Evolutionary conservation across 1,284 basidiomycete genomes (phyloP).

Genomic region (Melampsora abietis-canadensis): DNA sequence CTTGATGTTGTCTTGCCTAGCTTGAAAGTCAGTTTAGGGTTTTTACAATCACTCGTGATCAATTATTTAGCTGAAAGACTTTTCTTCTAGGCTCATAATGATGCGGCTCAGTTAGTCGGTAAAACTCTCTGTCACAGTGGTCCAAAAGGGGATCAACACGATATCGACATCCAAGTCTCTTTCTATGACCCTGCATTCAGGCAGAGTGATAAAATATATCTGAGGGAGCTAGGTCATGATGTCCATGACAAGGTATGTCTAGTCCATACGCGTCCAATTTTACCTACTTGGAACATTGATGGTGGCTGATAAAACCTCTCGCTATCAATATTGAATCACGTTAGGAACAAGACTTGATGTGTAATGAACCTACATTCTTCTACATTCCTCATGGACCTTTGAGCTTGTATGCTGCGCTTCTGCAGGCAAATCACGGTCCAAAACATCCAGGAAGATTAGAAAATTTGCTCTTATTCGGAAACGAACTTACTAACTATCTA

Average conservation of each 20-base stretch:
- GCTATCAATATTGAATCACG: neutral
- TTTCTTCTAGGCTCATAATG: neutral
- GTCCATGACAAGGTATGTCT: constrained; percentile 20
- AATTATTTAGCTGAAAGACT: neutral
- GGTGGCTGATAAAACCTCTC: neutral
- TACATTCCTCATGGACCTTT: constrained; percentile 38
- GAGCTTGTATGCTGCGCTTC: constrained; percentile 18
- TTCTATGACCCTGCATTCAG: constrained; percentile 39
- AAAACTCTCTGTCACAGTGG: neutral
- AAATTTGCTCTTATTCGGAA: constrained; percentile 18
- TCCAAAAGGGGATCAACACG: neutral
- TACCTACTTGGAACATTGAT: neutral
- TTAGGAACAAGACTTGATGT: constrained; percentile 27
- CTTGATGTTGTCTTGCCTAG: constrained; percentile 27
- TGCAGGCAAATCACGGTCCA: constrained; percentile 4
- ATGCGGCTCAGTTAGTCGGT: neutral
- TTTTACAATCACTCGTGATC: neutral
- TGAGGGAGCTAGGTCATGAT: constrained; percentile 14
- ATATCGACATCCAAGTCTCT: neutral
- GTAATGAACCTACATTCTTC: constrained; percentile 29
- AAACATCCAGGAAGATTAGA: neutral
- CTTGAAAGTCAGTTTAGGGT: constrained; percentile 9
- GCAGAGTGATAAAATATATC: constrained; percentile 20
- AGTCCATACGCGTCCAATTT: neutral
- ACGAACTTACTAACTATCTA: constrained; percentile 32